phyloP scores from a whole-genome alignment of 2,329 filamentous ascomycete genomes.

The Botrytis tulipae region DNA sequence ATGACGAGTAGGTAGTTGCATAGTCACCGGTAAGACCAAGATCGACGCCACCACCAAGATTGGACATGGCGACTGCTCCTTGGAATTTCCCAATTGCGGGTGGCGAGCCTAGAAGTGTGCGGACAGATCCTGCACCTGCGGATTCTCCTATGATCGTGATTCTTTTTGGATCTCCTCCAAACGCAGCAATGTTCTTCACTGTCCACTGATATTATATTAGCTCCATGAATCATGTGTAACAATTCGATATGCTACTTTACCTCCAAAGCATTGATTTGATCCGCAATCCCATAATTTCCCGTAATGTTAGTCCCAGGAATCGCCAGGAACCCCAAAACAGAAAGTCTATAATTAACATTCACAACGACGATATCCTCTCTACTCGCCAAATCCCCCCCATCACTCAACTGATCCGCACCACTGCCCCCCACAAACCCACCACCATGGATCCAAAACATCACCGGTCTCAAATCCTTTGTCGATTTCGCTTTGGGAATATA shows the following conservation, averaged over 20 bases:
- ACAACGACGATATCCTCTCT: conserved; percentile 36
- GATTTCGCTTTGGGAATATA: conserved; percentile 31
- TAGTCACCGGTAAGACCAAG: conserved; percentile 49
- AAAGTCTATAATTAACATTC: conserved; percentile 35
- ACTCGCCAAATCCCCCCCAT: conserved; percentile 35
- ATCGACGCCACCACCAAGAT: conserved; percentile 51
- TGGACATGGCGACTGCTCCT: conserved; percentile 50
- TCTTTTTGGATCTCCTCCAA: conserved; percentile 47
- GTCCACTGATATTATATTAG: conserved; percentile 44
- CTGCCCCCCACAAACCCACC: conserved; percentile 39
- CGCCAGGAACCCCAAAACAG: conserved; percentile 42
- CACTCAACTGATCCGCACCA: conserved; percentile 30
- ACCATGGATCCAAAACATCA: conserved; percentile 38
- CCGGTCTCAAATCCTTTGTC: conserved; percentile 37
- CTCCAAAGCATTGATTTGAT: conserved; percentile 50
- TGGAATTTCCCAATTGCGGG: conserved; percentile 48
- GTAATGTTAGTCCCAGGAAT: conserved; percentile 50
- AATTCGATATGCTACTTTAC: conserved; percentile 25
- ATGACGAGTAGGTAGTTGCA: conserved; percentile 53
- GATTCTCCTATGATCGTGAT: conserved; percentile 53
- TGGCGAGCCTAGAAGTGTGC: conserved; percentile 49
- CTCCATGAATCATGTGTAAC: neutral
- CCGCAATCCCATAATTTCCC: conserved; percentile 52
- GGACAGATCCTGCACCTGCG: conserved; percentile 50
- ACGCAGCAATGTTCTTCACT: conserved; percentile 45